Evolutionary conservation across 108 stramenopile species (phyloP).

Genomic region (Discostella stelligeroides): DNA sequence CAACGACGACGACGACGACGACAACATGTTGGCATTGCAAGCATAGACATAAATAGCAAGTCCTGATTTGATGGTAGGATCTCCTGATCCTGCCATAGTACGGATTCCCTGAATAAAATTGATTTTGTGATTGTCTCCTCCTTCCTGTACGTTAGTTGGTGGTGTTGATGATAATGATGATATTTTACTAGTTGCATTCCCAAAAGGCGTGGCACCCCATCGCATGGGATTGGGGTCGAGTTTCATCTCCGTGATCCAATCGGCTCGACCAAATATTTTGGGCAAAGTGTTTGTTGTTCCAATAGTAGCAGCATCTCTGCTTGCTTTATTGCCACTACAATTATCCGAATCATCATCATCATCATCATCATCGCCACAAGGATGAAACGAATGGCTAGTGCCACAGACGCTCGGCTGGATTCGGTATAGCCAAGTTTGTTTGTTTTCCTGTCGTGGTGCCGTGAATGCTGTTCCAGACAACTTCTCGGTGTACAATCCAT

Average conservation of each 20-base stretch:
- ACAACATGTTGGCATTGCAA: slow-evolving; percentile 67
- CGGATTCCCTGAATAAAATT: slow-evolving; percentile 73
- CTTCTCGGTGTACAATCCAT: slow-evolving; percentile 89
- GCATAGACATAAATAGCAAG: slow-evolving; percentile 83
- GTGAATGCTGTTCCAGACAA: slow-evolving; percentile 94
- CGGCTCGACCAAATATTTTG: slow-evolving; percentile 47
- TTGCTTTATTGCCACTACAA: not conserved
- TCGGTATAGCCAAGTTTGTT: slow-evolving; percentile 82
- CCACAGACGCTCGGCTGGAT: slow-evolving; percentile 75
- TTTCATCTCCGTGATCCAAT: slow-evolving; percentile 49
- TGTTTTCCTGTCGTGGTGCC: slow-evolving; percentile 76
- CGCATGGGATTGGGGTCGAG: slow-evolving; percentile 83
- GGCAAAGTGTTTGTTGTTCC: too few species aligned
- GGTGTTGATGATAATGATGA: not conserved
- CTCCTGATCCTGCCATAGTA: slow-evolving; percentile 66
- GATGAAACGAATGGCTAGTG: slow-evolving; percentile 25
- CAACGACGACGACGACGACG: not conserved
- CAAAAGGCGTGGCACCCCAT: slow-evolving; percentile 76
- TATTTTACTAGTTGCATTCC: not conserved
- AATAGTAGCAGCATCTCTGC: not conserved
- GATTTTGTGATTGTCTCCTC: slow-evolving; percentile 22
- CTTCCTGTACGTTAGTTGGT: too few species aligned
- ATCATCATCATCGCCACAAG: slow-evolving; percentile 8
- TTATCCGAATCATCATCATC: not conserved
- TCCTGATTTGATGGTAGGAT: slow-evolving; percentile 71